phyloP scores from a whole-genome alignment of 2,329 filamentous ascomycete genomes.

The Fusarium scirpi region DNA sequence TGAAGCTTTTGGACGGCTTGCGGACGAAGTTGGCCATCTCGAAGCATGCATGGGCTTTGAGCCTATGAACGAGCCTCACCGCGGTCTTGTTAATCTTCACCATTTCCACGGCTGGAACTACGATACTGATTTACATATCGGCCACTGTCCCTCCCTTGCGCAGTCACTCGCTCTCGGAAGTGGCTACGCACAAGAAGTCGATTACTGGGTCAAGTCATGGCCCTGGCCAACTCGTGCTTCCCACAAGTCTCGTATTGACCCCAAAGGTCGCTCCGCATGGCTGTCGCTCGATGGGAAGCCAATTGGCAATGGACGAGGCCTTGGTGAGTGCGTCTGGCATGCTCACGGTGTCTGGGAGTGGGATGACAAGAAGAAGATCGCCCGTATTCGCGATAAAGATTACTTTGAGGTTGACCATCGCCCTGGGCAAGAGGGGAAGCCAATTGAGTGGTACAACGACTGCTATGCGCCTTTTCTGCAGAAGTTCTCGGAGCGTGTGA shows the following conservation, averaged over 20 bases:
- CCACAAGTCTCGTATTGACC: conserved; percentile 52
- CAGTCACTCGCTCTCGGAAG: conserved; percentile 57
- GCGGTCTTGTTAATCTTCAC: conserved; percentile 56
- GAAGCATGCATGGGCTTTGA: conserved; percentile 57
- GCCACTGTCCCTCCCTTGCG: conserved; percentile 54
- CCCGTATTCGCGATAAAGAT: conserved; percentile 46
- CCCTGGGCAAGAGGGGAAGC: conserved; percentile 50
- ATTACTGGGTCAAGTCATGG: conserved; percentile 58
- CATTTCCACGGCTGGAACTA: conserved; percentile 57
- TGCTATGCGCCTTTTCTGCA: conserved; percentile 57
- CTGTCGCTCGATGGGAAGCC: conserved; percentile 38
- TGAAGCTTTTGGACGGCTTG: conserved; percentile 53
- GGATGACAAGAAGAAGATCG: conserved; percentile 48
- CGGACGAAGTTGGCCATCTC: conserved; percentile 49
- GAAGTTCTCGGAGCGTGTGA: conserved; percentile 52
- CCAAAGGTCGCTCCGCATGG: conserved; percentile 54
- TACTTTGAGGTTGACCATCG: conserved; percentile 57
- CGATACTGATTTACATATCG: conserved; percentile 57
- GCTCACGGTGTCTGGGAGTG: conserved; percentile 55
- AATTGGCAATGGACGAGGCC: conserved; percentile 35
- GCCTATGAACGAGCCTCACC: conserved; percentile 58
- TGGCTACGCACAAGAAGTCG: conserved; percentile 53
- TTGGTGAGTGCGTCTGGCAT: conserved; percentile 55
- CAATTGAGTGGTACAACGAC: conserved; percentile 57
- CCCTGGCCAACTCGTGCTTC: conserved; percentile 55